Evolutionary conservation across 805 yeast species (phyloP).

Genomic region (Yarrowia divulgata): DNA sequence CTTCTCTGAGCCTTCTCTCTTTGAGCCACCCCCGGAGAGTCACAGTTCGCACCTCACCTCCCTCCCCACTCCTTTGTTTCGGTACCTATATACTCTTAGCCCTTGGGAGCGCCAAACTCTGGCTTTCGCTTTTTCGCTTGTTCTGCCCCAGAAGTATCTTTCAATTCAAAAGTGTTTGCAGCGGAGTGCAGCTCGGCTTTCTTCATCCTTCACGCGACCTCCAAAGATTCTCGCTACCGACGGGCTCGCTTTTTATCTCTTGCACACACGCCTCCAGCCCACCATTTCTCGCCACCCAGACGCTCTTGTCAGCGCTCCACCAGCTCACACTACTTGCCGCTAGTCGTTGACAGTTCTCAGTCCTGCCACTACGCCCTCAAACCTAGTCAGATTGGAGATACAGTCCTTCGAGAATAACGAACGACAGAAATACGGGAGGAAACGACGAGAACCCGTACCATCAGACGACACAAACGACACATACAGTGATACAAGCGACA

Average conservation of each 20-base stretch:
- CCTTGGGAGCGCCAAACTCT: conserved; percentile 18
- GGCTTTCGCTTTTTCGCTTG: conserved; percentile 14
- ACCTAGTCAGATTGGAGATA: not conserved
- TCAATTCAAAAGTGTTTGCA: conserved; percentile 10
- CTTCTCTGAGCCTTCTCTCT: not conserved
- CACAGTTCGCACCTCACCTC: not conserved
- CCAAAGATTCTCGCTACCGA: not conserved
- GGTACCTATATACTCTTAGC: not conserved
- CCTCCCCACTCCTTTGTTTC: conserved; percentile 3
- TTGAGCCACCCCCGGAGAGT: too few relatives aligned
- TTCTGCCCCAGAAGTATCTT: conserved; percentile 14
- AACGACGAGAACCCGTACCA: too few relatives aligned
- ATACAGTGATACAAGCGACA: not conserved
- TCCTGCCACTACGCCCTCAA: conserved; percentile 1
- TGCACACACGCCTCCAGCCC: too few relatives aligned
- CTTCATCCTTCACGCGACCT: conserved; percentile 33
- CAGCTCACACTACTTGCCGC: too few relatives aligned
- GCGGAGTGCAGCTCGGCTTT: conserved; percentile 12
- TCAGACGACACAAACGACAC: not conserved
- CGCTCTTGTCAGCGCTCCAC: too few relatives aligned
- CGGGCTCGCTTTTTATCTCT: too few relatives aligned
- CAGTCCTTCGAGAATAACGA: too few relatives aligned
- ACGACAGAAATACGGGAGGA: too few relatives aligned
- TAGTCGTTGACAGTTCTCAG: not conserved
- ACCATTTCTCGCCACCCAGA: not conserved